Evolutionary conservation across 345 rosid genomes (phyloP).

Genomic region (Eucalyptus leucophloia): DNA sequence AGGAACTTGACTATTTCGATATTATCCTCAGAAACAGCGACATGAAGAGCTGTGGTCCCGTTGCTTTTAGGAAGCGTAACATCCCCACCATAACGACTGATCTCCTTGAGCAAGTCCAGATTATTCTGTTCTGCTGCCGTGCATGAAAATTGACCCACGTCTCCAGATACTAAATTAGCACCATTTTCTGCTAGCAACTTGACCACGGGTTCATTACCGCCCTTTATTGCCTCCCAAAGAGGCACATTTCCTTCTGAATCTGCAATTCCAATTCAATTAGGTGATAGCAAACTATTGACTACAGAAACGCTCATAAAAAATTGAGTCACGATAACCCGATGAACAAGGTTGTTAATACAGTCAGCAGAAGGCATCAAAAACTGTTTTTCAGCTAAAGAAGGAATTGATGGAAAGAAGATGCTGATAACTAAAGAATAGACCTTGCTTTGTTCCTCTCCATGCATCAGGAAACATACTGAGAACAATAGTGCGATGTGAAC

Average conservation of each 20-base stretch:
- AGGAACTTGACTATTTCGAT: constrained; percentile 64
- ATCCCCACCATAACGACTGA: constrained; percentile 44
- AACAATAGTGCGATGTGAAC: not conserved
- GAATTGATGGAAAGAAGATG: not conserved
- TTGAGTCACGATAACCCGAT: not conserved
- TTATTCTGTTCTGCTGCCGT: constrained; percentile 61
- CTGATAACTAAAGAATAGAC: not conserved
- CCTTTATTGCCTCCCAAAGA: constrained; percentile 81
- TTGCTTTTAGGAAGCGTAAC: constrained; percentile 35
- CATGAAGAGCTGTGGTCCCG: constrained; percentile 71
- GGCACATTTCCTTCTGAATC: constrained; percentile 74
- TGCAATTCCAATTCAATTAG: constrained; percentile 5
- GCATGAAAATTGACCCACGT: constrained; percentile 76
- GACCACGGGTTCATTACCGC: constrained; percentile 35
- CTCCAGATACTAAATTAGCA: constrained; percentile 40
- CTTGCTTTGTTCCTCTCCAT: not conserved
- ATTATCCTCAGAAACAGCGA: constrained; percentile 79
- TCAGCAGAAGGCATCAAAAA: not conserved
- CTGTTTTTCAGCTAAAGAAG: not conserved
- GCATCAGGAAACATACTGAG: not conserved
- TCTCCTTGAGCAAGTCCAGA: constrained; percentile 49
- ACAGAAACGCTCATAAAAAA: not conserved
- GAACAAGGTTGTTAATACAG: not conserved
- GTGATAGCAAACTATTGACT: not conserved
- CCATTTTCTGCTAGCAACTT: constrained; percentile 40